Evolutionary conservation across 352 stramenopile genomes (phyloP), one percentile per base, ranked within the genome.

Genomic region (Globisporangium carolinianum): DNA sequence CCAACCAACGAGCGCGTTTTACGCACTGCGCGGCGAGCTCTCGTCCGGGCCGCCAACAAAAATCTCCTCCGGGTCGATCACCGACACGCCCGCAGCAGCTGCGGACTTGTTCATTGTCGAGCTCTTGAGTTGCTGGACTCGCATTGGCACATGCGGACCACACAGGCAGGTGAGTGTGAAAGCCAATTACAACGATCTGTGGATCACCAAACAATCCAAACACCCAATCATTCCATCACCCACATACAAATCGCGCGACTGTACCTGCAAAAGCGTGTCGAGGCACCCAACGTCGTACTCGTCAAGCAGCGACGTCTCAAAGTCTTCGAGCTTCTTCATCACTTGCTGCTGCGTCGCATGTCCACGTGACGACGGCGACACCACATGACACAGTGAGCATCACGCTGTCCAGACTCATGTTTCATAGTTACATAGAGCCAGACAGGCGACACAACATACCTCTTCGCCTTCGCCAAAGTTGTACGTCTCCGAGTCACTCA

Each of bases 311-410:
- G 83, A 92, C 49, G 83, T 79, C 58, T 94, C 85, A 63, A 94
- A 91, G 66, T 94, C 85, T 50, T 94, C 85, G 45, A 94, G 69
- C 59, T 89, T 91, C 67, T 87, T 87, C 82, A 94, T 92, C 51
- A 94, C 85, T 62, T 86, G 67, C 71, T 94, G 75, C 76, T 87
- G 75, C 62, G 24, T 32, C 24, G 24, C 24, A 32, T 32, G 24
- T 32, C 24, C 24, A 32, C 24, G 24, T 32, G 24, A 32, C 24
- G 24, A 32, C 24, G 24, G 24, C 24, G 24, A 32, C 24, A 32
- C 24, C 24, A 32, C 24, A 68, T 49, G 45, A 54, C 61, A 58
- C 17, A 54, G 49, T 35, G 60, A 15, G n/a, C 37, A 64, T 38
- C 11, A 42, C 12, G 6, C 57, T 1, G 17, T 36, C 9, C 6